Conservation (phyloP, 129 eudicot species). For the Tagetes erecta region DNA sequence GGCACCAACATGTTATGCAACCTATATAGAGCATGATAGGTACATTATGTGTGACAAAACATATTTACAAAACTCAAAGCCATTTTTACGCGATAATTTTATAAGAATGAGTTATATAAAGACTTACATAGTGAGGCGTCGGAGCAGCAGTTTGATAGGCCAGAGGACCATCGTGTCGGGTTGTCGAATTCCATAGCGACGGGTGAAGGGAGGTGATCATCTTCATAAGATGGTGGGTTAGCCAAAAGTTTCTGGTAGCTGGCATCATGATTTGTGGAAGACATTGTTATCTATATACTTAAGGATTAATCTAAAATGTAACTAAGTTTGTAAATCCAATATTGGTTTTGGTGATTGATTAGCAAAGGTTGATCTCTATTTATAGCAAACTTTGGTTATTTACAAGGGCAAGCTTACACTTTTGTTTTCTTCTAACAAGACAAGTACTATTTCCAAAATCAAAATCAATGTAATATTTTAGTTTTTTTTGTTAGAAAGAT, state of each 20-base stretch:
- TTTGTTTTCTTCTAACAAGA: background rate
- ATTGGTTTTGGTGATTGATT: background rate
- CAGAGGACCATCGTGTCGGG: conserved; percentile 45
- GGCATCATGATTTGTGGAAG: background rate
- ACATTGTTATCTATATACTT: background rate
- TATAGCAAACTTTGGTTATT: conserved; percentile 13
- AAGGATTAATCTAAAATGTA: background rate
- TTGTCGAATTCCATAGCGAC: background rate
- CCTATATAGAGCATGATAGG: conserved; percentile 32
- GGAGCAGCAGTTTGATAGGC: conserved; percentile 48
- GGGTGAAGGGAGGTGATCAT: no score
- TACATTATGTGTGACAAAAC: no score
- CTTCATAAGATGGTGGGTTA: background rate
- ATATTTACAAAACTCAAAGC: no score
- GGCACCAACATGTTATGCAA: conserved; percentile 59
- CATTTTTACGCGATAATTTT: no score
- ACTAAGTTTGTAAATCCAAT: background rate
- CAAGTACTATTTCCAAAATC: background rate
- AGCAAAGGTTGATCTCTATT: background rate
- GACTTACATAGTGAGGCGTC: conserved; percentile 48
- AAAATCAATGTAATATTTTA: background rate
- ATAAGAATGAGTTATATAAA: background rate
- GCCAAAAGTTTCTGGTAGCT: conserved; percentile 19
- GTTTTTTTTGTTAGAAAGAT: background rate
- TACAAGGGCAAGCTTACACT: conserved; percentile 8